Conservation (phyloP, 495 filamentous ascomycete species). For the Parathielavia hyrcaniae region DNA sequence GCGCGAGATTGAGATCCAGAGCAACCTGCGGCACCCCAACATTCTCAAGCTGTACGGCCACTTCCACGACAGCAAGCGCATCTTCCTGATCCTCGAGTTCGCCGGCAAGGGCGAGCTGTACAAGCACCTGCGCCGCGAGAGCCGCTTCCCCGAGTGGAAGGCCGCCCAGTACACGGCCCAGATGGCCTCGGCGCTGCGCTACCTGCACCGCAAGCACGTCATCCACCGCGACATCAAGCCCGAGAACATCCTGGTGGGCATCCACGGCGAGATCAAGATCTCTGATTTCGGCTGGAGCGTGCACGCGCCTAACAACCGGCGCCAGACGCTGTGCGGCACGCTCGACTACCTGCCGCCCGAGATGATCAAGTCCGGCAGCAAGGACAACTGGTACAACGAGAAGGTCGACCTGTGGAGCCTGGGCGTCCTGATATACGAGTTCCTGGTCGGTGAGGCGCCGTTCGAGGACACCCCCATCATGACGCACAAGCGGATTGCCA, state of each 20-base stretch:
- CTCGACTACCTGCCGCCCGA: conserved; percentile 96
- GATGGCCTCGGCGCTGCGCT: conserved; percentile 88
- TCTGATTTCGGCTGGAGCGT: conserved; percentile 99
- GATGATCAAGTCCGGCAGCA: conserved; percentile 78
- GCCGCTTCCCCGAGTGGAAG: conserved; percentile 89
- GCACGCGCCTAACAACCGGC: conserved; percentile 89
- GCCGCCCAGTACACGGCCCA: conserved; percentile 97
- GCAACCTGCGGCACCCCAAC: conserved; percentile 91
- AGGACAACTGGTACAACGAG: conserved; percentile 83
- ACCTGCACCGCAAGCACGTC: conserved; percentile 95
- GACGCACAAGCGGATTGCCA: conserved; percentile 84
- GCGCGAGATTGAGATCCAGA: conserved; percentile 96
- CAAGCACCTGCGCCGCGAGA: conserved; percentile 86
- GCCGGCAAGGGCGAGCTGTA: conserved; percentile 94
- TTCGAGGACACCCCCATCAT: conserved; percentile 94
- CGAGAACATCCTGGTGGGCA: conserved; percentile 94
- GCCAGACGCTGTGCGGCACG: conserved; percentile 94
- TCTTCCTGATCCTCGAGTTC: conserved; percentile 94
- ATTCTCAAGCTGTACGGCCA: conserved; percentile 91
- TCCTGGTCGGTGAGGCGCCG: conserved; percentile 89
- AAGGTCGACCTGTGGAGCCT: conserved; percentile 96
- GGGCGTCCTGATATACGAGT: conserved; percentile 94
- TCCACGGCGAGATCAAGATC: conserved; percentile 98
- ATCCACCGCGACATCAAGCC: conserved; percentile 99
- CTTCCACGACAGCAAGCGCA: conserved; percentile 93